Base-by-base conservation (phyloP, 768 basidiomycete genomes). In the Panus rudis region DNA sequence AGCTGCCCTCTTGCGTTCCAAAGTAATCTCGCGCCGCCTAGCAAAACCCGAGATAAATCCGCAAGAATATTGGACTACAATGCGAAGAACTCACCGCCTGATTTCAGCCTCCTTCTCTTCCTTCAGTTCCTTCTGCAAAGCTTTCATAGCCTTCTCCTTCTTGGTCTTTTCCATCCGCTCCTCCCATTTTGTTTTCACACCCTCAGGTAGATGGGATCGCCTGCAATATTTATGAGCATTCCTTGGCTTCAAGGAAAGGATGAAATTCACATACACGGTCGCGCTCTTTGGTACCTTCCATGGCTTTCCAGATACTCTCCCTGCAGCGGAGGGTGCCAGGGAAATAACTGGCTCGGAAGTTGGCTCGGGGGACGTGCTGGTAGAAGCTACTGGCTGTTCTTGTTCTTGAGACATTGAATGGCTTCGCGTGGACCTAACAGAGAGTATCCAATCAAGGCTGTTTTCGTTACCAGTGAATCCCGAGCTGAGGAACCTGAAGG, bases 101-200 rank as follows among this genome's bases (percentile, higher is more conserved):
- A 71, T 64, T 53, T 88, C 87, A 4, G 79, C 74, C 52, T 72
- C 65, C 53, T 87, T 89, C 60, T 90, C 88, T 35, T 84, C 79
- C 57, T 76, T 83, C 50, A 91, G 71, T 50, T 88, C 87, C 8
- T 60, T 55, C 61, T 88, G 70, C 23, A 91, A 67, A 57, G 82
- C 80, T 62, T 86, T 90, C 48, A 84, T 72, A 16, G 88, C 83
- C 28, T 69, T 68, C 16, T 75, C 75, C 53, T 75, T 76, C 57
- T 75, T 76, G 20, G 78, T 76, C 56, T 79, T 78, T 47, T 75
- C 69, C 75, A 87, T 85, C 27, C 88, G 71, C 42, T 77, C 70
- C 78, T 82, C 89, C 31, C 55, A 68, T 60, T 71, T 81, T 2
- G 81, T 72, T 61, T 79, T 86, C 41, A 82, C 69, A 45, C 76